phyloP scores from a whole-genome alignment of 164 flowering plant genomes.

The Brasenia schreberi region DNA sequence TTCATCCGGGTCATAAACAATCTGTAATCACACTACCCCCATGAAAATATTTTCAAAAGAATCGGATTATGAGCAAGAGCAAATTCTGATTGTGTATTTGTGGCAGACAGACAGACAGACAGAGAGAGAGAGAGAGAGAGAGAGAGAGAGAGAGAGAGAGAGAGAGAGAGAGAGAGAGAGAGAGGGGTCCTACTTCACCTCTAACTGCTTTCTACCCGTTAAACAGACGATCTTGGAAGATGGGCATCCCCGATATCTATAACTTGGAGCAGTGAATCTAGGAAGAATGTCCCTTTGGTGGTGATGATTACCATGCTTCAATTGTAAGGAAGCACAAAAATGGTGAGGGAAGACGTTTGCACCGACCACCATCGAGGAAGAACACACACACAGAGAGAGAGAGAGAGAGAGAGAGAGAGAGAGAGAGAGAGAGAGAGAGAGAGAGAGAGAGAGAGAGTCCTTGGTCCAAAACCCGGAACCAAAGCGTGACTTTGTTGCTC shows the following conservation, averaged over 20 bases:
- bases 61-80: neutral
- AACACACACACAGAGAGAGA: too few relatives aligned
- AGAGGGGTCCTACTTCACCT: slow-evolving; percentile 21
- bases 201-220: slow-evolving; percentile 34
- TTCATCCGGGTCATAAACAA: slow-evolving; percentile 66
- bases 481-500: too few relatives aligned
- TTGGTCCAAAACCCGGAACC: too few relatives aligned
- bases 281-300: neutral
- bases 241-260: slow-evolving; percentile 18
- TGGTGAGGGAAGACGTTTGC: neutral
- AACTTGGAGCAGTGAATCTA: neutral
- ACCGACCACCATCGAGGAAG: neutral
- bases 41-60: neutral
- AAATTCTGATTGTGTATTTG: too few relatives aligned
- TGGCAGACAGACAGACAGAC: too few relatives aligned
- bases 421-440: too few relatives aligned
- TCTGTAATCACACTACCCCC: slow-evolving; percentile 25
- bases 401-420: too few relatives aligned
- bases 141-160: too few relatives aligned
- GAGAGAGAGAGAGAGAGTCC: too few relatives aligned
- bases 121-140: too few relatives aligned
- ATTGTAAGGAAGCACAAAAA: neutral
- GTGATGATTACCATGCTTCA: neutral
- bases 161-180: too few relatives aligned
- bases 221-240: slow-evolving; percentile 29